Conservation (phyloP, 139 green algal genomes). For the Marvania coccoides region DNA sequence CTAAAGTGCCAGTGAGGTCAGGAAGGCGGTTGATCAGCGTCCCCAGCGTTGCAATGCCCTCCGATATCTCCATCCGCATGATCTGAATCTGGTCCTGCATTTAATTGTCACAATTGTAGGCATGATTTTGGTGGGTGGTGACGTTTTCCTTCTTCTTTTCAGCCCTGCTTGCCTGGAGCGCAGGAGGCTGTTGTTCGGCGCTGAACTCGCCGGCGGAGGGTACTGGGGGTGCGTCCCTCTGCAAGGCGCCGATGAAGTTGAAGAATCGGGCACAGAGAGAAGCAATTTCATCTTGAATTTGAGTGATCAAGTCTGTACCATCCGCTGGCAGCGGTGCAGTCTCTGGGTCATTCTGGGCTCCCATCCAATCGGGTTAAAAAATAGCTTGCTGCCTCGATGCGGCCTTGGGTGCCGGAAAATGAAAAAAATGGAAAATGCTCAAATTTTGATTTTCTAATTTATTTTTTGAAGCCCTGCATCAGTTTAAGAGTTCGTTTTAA, state of each 20-base stretch:
- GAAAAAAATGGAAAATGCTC: neutral
- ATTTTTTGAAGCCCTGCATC: too few species aligned
- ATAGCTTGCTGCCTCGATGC: neutral
- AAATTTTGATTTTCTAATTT: neutral
- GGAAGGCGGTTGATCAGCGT: neutral
- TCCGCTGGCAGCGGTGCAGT: neutral
- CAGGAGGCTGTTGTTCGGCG: neutral
- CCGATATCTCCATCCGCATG: neutral
- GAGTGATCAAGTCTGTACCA: neutral
- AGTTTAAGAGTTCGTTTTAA: too few species aligned
- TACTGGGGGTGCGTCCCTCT: constrained; percentile 15
- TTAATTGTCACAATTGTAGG: neutral
- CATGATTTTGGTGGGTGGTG: neutral
- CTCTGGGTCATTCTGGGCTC: too few species aligned
- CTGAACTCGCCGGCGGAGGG: neutral
- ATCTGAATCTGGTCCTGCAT: neutral
- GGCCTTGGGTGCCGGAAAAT: neutral
- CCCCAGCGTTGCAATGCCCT: neutral
- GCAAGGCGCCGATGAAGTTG: constrained; percentile 20
- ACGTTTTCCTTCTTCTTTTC: neutral
- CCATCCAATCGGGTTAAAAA: too few species aligned
- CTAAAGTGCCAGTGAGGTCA: neutral
- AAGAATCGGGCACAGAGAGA: constrained; percentile 15
- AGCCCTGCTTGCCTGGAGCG: neutral
- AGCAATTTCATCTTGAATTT: constrained; percentile 10